Evolutionary conservation across 2,329 filamentous ascomycete species (phyloP).

Genomic region (Venturia aucupariae): DNA sequence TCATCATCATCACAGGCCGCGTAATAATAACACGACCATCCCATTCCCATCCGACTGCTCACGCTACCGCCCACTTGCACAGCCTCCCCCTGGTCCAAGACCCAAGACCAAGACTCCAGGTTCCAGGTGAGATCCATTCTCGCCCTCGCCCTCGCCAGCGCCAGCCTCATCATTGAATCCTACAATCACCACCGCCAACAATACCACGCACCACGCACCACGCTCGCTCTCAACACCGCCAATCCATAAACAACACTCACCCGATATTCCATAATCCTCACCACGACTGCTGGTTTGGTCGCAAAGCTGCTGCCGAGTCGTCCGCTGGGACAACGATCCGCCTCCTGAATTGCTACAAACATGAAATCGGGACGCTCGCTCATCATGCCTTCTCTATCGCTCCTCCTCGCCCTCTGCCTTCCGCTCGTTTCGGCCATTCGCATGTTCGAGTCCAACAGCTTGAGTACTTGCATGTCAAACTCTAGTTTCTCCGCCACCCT

Average conservation of each 20-base stretch:
- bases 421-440: slow-evolving; percentile 46
- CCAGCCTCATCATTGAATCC: too few relatives aligned
- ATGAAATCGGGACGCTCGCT: slow-evolving; percentile 17
- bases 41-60: too few relatives aligned
- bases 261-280: not conserved
- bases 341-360: slow-evolving; percentile 10
- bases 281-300: not conserved
- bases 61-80: too few relatives aligned
- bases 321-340: not conserved
- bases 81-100: too few relatives aligned
- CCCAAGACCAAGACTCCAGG: too few relatives aligned
- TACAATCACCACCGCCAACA: too few relatives aligned
- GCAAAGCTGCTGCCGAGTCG: not conserved
- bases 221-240: not conserved
- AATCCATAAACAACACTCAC: not conserved
- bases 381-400: slow-evolving; percentile 13
- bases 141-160: too few relatives aligned
- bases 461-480: slow-evolving; percentile 76
- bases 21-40: too few relatives aligned
- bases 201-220: not conserved
- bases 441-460: slow-evolving; percentile 70
- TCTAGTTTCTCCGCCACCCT: slow-evolving; percentile 82
- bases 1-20: too few relatives aligned
- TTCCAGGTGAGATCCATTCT: too few relatives aligned
- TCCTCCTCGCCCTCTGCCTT: slow-evolving; percentile 19